phyloP scores from a whole-genome alignment of 495 filamentous ascomycete species.

The Penicillium chermesinum region DNA sequence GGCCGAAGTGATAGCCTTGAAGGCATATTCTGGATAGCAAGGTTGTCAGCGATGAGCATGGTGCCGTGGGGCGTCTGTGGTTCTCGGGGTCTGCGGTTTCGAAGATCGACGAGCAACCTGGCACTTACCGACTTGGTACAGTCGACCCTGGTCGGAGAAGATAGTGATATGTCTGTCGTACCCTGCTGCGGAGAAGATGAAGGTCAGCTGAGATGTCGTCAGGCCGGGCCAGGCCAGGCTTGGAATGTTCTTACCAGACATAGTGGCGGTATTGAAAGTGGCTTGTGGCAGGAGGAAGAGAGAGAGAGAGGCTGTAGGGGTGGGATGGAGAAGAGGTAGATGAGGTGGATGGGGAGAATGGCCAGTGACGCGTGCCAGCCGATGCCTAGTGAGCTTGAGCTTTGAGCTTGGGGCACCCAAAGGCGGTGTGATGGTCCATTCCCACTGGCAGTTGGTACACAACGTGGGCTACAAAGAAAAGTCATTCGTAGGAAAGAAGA shows the following conservation, averaged over 20 bases:
- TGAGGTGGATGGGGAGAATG: constrained; percentile 1
- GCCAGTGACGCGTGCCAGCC: constrained; percentile 39
- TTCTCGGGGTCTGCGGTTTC: not conserved
- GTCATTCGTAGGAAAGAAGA: no score
- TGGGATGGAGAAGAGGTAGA: constrained; percentile 19
- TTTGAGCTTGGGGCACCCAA: constrained; percentile 17
- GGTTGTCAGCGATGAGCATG: constrained; percentile 23
- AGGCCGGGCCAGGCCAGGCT: constrained; percentile 11
- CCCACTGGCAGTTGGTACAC: not conserved
- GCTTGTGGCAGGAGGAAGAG: constrained; percentile 9
- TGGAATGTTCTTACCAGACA: constrained; percentile 36
- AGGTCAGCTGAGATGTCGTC: constrained; percentile 37
- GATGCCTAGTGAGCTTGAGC: constrained; percentile 43
- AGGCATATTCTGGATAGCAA: constrained; percentile 82
- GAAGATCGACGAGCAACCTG: not conserved
- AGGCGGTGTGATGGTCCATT: not conserved
- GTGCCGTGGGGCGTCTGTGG: constrained; percentile 5
- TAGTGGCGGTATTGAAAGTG: constrained; percentile 23
- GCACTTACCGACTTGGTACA: constrained; percentile 97
- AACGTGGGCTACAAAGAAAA: no score
- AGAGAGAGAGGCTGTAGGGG: constrained; percentile 6
- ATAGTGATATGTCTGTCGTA: constrained; percentile 99
- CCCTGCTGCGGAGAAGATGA: constrained; percentile 53
- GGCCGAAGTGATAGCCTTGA: constrained; percentile 98
- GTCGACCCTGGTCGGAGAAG: constrained; percentile 95